Evolutionary conservation across 2,329 filamentous ascomycete genomes (phyloP).

Genomic region (Claviceps africana): DNA sequence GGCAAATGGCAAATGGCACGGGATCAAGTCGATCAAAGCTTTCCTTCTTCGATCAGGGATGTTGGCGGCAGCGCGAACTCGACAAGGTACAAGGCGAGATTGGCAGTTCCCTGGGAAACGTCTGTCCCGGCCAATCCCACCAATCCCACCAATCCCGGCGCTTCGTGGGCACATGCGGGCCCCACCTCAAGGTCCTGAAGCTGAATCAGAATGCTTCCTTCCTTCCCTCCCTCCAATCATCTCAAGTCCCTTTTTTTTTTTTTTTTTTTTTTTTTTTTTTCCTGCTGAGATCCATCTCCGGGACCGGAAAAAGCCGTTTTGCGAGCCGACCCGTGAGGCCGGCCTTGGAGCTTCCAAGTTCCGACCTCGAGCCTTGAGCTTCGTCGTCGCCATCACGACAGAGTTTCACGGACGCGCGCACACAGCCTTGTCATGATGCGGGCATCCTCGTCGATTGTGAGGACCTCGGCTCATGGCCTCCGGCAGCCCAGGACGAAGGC

Average conservation of each 20-base stretch:
- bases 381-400: too few species aligned
- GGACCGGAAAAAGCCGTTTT: constrained; percentile 19
- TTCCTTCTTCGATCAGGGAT: not conserved
- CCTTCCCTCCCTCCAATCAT: too few species aligned
- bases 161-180: not conserved
- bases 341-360: too few species aligned
- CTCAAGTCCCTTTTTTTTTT: too few species aligned
- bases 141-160: not conserved
- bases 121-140: too few species aligned
- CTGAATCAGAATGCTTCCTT: too few species aligned
- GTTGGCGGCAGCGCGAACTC: not conserved
- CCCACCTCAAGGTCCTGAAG: not conserved
- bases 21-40: not conserved
- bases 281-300: too few species aligned
- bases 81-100: not conserved
- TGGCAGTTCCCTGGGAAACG: constrained; percentile 6
- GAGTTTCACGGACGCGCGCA: too few species aligned
- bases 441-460: constrained; percentile 26
- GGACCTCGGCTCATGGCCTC: constrained; percentile 21
- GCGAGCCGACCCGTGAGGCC: constrained; percentile 1
- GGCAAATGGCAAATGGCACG: too few species aligned
- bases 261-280: too few species aligned
- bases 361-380: not conserved
- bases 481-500: constrained; percentile 14
- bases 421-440: too few species aligned